phyloP scores from a whole-genome alignment of 495 filamentous ascomycete genomes.

The Penicillium herquei region DNA sequence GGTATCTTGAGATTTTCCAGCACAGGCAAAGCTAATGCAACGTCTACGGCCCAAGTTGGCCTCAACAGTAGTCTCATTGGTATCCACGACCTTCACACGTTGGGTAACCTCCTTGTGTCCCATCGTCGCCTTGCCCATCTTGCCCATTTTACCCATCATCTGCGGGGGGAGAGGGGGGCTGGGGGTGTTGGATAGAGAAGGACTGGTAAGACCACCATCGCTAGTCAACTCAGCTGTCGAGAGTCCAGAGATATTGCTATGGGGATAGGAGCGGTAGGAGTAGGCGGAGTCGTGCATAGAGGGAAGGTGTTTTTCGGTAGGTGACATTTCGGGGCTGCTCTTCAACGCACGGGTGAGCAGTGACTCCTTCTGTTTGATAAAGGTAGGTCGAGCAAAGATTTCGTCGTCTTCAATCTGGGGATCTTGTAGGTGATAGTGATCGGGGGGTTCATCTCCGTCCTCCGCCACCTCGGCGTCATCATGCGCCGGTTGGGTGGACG shows the following conservation, averaged over 20 bases:
- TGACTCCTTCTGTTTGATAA: constrained; percentile 61
- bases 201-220: constrained; percentile 88
- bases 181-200: constrained; percentile 80
- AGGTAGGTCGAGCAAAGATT: constrained; percentile 34
- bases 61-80: constrained; percentile 49
- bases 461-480: constrained; percentile 46
- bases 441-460: constrained; percentile 53
- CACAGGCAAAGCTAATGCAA: constrained; percentile 92
- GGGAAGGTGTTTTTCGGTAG: constrained; percentile 35
- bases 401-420: constrained; percentile 26
- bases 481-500: constrained; percentile 33
- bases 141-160: constrained; percentile 29
- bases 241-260: constrained; percentile 71
- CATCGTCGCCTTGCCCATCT: constrained; percentile 12
- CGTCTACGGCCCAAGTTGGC: constrained; percentile 68
- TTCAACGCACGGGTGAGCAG: constrained; percentile 78
- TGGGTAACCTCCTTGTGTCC: constrained; percentile 28
- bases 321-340: constrained; percentile 56
- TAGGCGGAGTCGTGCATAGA: constrained; percentile 38
- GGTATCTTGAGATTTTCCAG: constrained; percentile 34
- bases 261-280: constrained; percentile 63
- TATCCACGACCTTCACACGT: constrained; percentile 35
- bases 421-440: constrained; percentile 34
- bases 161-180: constrained; percentile 71
- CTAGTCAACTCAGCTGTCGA: constrained; percentile 88